A percentile compares a stretch with the other conserved stretches of the same genome.
These are phyloP conservation scores for Cymbopogon flexuosus DNA, from an alignment of 202 grass and related monocot species.

Conservation along the genomic window DNA sequence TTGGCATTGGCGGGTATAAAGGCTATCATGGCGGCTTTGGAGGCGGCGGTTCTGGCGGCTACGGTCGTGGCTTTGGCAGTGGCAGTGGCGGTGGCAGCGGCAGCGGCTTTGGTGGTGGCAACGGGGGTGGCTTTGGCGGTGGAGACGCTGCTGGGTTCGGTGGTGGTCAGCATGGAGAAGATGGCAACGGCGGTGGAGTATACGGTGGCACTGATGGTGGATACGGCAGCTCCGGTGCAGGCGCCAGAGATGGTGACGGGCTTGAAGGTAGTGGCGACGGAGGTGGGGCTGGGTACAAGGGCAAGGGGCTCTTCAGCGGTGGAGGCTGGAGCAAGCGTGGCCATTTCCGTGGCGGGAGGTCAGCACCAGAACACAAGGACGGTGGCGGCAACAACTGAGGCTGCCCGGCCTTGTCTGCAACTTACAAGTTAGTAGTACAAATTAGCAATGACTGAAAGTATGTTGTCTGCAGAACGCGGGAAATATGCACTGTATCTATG, in stretches of 20 bases:
- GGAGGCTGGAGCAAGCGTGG: conserved; percentile 38
- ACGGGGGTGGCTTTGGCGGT: neutral
- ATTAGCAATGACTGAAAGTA: too few species aligned
- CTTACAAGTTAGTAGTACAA: too few species aligned
- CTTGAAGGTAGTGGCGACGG: neutral
- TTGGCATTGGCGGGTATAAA: conserved; percentile 1
- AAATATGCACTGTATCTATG: too few species aligned
- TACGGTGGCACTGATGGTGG: neutral
- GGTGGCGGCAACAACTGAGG: too few species aligned
- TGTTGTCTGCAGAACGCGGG: too few species aligned
- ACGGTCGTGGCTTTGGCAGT: neutral
- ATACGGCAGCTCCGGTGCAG: neutral
- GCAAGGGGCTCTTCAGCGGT: neutral
- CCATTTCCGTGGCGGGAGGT: neutral
- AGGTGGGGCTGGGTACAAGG: neutral
- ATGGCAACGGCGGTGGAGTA: neutral
- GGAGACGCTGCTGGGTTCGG: neutral
- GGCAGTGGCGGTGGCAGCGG: neutral
- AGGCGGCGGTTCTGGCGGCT: neutral
- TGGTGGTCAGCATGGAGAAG: neutral
- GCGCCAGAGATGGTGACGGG: neutral
- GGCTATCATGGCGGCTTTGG: neutral
- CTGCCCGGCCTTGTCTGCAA: too few species aligned
- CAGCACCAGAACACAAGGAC: neutral
- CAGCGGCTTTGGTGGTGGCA: neutral